Evolutionary conservation across 2,329 filamentous ascomycete genomes (phyloP), one percentile per base, ranked within the genome.

Genomic region (Hymenoscyphus fructigenus): DNA sequence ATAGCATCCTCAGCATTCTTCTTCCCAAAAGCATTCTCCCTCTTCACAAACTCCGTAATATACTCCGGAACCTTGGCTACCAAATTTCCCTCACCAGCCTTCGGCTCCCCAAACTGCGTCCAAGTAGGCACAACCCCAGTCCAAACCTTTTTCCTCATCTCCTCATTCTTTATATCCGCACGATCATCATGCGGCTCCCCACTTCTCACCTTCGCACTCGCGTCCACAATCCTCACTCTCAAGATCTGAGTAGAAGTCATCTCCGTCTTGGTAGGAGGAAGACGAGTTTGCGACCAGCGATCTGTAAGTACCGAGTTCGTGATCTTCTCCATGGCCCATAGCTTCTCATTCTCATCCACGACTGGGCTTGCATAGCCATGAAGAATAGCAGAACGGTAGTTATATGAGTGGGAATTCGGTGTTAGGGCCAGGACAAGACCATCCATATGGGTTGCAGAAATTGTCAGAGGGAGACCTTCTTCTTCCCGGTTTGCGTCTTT

Each of bases 371-470:
- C 60, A 17, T 62, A 62, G 9, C 60, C 60, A 36, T 62, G 53
- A 34, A 62, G 36, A n/a, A 62, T 50, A 5, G 60, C 60, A 14
- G 60, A 62, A 67, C 91, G 91, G 80, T 96, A 96, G 80, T 96
- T 95, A 81, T 92, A 94, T 79, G 44, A 56, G 36, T 61, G 60
- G 9, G 47, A 38, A 26, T 61, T 44, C 3, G 92, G 90, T 0
- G 91, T 92, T 10, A 96, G 84, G 17, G 90, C 85, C 29, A 96
- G 85, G 14, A 96, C 88, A 60, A 95, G 81, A 55, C 91, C 92
- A 78, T 96, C 91, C 56, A 96, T 79, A 75, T 90, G 87, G 56
- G 87, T 90, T 1, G 90, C 90, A 20, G 88, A 84, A 47, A 95
- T 82, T 73, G 86, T 90, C 53, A 96, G 79, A 1, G 92, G 90